A percentile compares a stretch with the other conserved stretches of the same genome.
Evolutionary conservation across 306 rosid genomes (phyloP).

Genomic region (Rosa chinensis): DNA sequence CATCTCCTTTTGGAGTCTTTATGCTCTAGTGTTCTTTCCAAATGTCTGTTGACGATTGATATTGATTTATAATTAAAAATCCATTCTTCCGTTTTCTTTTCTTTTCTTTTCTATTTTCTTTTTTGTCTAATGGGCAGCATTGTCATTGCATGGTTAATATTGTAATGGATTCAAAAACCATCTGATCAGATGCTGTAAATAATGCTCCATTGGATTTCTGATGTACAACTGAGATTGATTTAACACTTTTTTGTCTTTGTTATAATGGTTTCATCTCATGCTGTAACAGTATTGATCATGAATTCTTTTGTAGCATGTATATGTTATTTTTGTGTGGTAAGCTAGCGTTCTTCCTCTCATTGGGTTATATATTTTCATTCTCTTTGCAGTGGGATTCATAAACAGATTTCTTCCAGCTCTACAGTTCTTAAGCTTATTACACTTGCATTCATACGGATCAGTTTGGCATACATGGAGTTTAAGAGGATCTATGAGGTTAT

Average conservation of each 20-base stretch:
- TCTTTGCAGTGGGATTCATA: slow-evolving; percentile 72
- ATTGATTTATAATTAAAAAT: neutral
- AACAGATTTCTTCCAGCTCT: slow-evolving; percentile 75
- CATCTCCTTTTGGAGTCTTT: neutral
- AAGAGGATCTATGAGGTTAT: slow-evolving; percentile 87
- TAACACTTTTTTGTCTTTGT: neutral
- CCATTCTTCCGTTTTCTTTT: neutral
- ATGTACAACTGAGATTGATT: neutral
- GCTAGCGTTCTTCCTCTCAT: neutral
- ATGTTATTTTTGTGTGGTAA: no score
- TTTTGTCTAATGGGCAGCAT: neutral
- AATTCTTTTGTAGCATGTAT: neutral
- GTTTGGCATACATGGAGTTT: slow-evolving; percentile 80
- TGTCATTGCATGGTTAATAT: neutral
- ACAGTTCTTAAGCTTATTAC: slow-evolving; percentile 63
- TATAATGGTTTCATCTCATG: neutral
- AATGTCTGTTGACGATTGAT: neutral
- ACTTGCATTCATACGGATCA: slow-evolving; percentile 62
- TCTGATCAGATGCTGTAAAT: neutral
- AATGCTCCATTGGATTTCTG: neutral
- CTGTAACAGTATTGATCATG: neutral
- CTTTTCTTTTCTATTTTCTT: neutral
- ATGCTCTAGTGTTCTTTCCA: neutral
- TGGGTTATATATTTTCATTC: neutral
- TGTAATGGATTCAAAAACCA: neutral